Evolutionary conservation across 305 asterid species (phyloP).

Genomic region (Plantago lanceolata): DNA sequence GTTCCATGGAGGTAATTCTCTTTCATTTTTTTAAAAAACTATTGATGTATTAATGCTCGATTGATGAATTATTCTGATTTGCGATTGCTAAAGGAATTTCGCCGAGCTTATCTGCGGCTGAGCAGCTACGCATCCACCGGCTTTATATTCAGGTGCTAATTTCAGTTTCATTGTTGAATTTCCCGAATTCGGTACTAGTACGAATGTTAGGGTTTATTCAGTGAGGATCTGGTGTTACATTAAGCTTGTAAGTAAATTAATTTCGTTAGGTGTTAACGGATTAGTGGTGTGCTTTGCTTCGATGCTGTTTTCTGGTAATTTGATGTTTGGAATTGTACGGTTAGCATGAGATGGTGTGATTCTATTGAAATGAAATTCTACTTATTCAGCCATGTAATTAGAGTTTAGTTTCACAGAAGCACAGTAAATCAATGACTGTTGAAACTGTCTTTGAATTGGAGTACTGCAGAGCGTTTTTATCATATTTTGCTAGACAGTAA

Average conservation of each 20-base stretch:
- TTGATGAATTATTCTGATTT: constrained; percentile 7
- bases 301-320: not conserved
- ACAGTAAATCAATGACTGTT: too few relatives aligned
- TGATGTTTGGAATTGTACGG: too few relatives aligned
- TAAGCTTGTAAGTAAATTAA: not conserved
- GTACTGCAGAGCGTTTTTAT: not conserved
- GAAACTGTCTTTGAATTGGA: not conserved
- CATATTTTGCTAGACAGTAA: not conserved
- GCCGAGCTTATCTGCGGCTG: constrained; percentile 42
- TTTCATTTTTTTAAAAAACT: not conserved
- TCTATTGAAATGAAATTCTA: too few relatives aligned
- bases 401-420: not conserved
- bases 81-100: constrained; percentile 39
- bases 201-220: not conserved
- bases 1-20: constrained; percentile 49
- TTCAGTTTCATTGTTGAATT: not conserved
- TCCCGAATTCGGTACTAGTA: not conserved
- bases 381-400: too few relatives aligned
- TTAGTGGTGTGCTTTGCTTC: not conserved
- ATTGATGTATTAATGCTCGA: not conserved
- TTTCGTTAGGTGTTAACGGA: not conserved
- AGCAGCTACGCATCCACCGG: constrained; percentile 53
- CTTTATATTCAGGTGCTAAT: constrained; percentile 49
- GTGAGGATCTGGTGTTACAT: not conserved
- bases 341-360: too few relatives aligned